Conservation (phyloP, 176 grass and related monocot species). For the Oryza brachyantha region DNA sequence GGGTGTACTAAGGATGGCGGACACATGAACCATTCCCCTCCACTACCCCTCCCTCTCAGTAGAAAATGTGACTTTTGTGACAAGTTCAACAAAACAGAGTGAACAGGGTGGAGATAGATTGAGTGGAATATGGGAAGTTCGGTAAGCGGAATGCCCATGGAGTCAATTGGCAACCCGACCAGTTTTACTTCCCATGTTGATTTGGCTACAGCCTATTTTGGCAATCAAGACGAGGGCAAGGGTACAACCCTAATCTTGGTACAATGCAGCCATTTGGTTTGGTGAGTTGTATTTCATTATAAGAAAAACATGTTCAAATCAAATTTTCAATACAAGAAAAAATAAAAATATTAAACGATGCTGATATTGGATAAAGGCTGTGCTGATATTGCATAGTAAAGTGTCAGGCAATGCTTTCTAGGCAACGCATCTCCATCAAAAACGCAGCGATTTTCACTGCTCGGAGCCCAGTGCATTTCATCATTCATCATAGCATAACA, state of each 20-base stretch:
- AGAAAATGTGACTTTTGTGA: too few species aligned
- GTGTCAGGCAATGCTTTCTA: slow-evolving; percentile 93
- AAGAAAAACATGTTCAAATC: too few species aligned
- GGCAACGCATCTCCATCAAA: slow-evolving; percentile 86
- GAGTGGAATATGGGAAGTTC: slow-evolving; percentile 27
- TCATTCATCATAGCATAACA: slow-evolving; percentile 34
- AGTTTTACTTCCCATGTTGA: slow-evolving; percentile 48
- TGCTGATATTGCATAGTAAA: neutral
- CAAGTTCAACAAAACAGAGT: neutral
- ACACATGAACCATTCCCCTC: neutral
- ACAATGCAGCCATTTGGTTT: slow-evolving; percentile 38
- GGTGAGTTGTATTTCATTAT: neutral
- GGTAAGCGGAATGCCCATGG: slow-evolving; percentile 55
- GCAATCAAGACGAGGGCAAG: slow-evolving; percentile 43
- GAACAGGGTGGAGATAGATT: too few species aligned
- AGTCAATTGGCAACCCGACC: slow-evolving; percentile 31
- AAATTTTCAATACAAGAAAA: neutral
- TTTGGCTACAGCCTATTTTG: slow-evolving; percentile 47
- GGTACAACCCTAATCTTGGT: slow-evolving; percentile 35
- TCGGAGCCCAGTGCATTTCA: slow-evolving; percentile 97
- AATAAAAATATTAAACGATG: neutral
- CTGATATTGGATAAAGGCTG: neutral
- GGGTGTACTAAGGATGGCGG: slow-evolving; percentile 9
- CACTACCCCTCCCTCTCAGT: neutral
- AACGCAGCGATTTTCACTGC: slow-evolving; percentile 40